phyloP scores from a whole-genome alignment of 805 yeast genomes.

The Candida orba region DNA sequence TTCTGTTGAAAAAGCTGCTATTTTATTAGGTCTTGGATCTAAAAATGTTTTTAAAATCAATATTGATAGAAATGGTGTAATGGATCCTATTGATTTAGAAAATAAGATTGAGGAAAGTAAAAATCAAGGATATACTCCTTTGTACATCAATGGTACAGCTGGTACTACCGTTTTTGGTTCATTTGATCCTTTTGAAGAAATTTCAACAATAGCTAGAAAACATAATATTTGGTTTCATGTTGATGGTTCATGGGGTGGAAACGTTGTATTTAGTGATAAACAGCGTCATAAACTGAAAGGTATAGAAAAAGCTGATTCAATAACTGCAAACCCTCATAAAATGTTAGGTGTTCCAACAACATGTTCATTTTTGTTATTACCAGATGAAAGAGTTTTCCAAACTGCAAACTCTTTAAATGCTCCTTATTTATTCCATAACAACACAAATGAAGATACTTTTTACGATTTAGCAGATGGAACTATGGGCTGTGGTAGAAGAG shows the following conservation, averaged over 20 bases:
- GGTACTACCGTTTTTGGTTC: conserved; percentile 88
- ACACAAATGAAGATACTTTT: conserved; percentile 42
- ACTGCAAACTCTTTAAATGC: conserved; percentile 71
- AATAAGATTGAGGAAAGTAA: conserved; percentile 35
- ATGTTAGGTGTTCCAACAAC: conserved; percentile 84
- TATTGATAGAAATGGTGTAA: conserved; percentile 47
- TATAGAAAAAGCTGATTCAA: conserved; percentile 58
- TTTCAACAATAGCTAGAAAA: conserved; percentile 45
- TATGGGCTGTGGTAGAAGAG: conserved; percentile 86
- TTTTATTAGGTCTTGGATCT: conserved; percentile 65
- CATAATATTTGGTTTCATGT: conserved; percentile 71
- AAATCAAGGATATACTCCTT: conserved; percentile 56
- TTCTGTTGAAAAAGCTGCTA: conserved; percentile 76
- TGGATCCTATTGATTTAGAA: conserved; percentile 45
- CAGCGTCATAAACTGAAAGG: conserved; percentile 48
- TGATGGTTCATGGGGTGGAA: conserved; percentile 92
- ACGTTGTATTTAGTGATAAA: conserved; percentile 55
- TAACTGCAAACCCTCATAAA: conserved; percentile 81
- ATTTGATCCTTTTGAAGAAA: conserved; percentile 57
- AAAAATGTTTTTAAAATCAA: conserved; percentile 54
- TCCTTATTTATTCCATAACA: conserved; percentile 70
- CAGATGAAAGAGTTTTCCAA: conserved; percentile 59
- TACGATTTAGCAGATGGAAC: conserved; percentile 84
- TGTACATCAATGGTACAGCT: conserved; percentile 76
- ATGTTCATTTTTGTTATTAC: conserved; percentile 65